phyloP scores from a whole-genome alignment of 1,284 basidiomycete genomes.

The Coniferiporia weirii region DNA sequence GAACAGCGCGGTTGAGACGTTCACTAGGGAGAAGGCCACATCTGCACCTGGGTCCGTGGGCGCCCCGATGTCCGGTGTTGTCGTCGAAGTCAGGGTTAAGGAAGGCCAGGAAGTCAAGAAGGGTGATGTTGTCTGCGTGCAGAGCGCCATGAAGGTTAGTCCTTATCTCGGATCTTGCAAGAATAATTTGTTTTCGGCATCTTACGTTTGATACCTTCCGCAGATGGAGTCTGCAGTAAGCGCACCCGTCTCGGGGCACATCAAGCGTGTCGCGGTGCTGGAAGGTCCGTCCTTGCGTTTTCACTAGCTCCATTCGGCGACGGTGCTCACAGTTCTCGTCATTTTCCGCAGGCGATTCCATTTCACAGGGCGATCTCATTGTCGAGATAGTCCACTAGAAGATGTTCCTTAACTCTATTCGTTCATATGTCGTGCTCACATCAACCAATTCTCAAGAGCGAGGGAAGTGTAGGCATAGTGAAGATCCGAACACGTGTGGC shows the following conservation, averaged over 20 bases:
- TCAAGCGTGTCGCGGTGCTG: conserved; percentile 86
- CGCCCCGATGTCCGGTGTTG: conserved; percentile 95
- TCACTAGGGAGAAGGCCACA: conserved; percentile 91
- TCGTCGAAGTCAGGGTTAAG: conserved; percentile 96
- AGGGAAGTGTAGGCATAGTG: not conserved
- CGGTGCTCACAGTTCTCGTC: conserved; percentile 11
- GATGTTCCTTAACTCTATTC: not conserved
- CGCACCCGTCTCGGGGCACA: conserved; percentile 90
- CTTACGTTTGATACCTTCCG: conserved; percentile 21
- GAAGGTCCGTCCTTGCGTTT: conserved; percentile 51
- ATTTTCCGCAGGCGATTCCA: conserved; percentile 63
- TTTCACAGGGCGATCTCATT: conserved; percentile 83
- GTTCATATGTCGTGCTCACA: not conserved
- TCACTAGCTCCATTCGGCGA: conserved; percentile 6
- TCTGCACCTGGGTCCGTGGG: conserved; percentile 93
- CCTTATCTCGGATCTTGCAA: conserved; percentile 9
- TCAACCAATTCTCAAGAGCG: not conserved
- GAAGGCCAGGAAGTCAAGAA: conserved; percentile 97
- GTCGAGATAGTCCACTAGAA: conserved; percentile 76
- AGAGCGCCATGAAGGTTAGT: conserved; percentile 87
- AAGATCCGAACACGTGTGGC: not conserved
- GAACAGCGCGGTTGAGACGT: conserved; percentile 91
- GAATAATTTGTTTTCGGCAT: conserved; percentile 19
- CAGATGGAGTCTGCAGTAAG: conserved; percentile 97
- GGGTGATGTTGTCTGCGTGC: conserved; percentile 88